phyloP scores from a whole-genome alignment of 202 grass and related monocot species.

The Setaria italica region DNA sequence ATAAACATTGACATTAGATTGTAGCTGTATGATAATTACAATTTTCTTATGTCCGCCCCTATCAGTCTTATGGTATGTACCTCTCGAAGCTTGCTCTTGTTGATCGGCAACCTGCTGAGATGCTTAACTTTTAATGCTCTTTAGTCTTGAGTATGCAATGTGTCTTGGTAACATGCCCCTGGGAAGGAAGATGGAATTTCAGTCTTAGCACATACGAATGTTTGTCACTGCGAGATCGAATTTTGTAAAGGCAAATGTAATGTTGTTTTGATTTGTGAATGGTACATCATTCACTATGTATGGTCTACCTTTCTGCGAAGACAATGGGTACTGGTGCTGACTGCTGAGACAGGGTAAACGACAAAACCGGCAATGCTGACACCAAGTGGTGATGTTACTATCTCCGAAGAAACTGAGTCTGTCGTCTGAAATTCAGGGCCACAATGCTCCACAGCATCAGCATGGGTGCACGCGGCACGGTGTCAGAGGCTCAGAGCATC shows the following conservation, averaged over 20 bases:
- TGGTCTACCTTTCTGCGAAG: neutral
- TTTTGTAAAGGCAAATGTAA: neutral
- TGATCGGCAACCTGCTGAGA: constrained; percentile 1
- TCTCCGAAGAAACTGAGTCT: neutral
- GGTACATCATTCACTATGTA: neutral
- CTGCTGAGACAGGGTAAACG: neutral
- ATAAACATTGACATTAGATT: constrained; percentile 62
- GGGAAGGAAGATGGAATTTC: neutral
- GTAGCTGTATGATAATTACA: constrained; percentile 58
- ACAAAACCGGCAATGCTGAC: neutral
- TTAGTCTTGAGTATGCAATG: constrained; percentile 6
- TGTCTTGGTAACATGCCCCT: neutral
- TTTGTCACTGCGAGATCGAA: neutral
- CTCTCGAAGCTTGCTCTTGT: constrained; percentile 14
- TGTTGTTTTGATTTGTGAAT: neutral
- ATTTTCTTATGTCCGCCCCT: constrained; percentile 35
- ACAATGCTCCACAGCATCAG: neutral
- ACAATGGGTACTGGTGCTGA: neutral
- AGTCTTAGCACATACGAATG: neutral
- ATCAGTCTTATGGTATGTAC: constrained; percentile 26
- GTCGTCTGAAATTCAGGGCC: neutral
- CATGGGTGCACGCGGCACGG: neutral
- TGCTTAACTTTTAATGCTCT: neutral
- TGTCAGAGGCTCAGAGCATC: neutral
- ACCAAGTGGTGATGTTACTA: neutral